Evolutionary conservation across 345 rosid genomes (phyloP).

Genomic region (Eucalyptus sp.): DNA sequence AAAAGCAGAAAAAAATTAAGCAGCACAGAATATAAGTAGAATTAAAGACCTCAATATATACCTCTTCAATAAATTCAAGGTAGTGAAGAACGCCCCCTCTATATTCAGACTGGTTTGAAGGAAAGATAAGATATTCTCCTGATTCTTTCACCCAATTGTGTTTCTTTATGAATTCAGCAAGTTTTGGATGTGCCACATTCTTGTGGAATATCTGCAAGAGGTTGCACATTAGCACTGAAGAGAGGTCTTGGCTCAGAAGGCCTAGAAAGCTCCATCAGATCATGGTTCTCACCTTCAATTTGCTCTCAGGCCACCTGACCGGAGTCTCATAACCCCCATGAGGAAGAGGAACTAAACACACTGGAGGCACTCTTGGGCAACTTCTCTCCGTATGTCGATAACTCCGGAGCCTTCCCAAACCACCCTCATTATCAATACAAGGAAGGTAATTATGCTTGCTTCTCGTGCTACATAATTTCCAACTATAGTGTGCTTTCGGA

Average conservation of each 20-base stretch:
- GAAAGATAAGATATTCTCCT: conserved; percentile 66
- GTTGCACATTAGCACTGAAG: neutral
- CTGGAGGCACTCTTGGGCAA: conserved; percentile 59
- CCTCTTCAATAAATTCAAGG: conserved; percentile 95
- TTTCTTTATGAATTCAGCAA: conserved; percentile 64
- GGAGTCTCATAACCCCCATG: conserved; percentile 65
- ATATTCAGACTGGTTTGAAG: conserved; percentile 59
- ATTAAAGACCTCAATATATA: neutral
- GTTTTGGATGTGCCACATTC: conserved; percentile 91
- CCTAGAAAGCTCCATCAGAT: neutral
- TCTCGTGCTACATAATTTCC: conserved; percentile 79
- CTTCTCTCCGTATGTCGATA: conserved; percentile 83
- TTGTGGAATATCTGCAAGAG: conserved; percentile 55
- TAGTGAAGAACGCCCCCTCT: conserved; percentile 76
- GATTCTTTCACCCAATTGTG: conserved; percentile 59
- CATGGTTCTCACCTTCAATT: conserved; percentile 37
- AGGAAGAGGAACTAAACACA: conserved; percentile 90
- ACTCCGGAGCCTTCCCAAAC: conserved; percentile 46
- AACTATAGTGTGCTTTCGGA: conserved; percentile 67
- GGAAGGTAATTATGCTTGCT: conserved; percentile 96
- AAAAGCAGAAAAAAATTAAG: neutral
- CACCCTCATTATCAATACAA: conserved; percentile 72
- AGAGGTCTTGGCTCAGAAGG: neutral
- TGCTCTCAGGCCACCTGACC: conserved; percentile 79
- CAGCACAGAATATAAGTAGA: neutral